phyloP scores from a whole-genome alignment of 2,329 filamentous ascomycete species.

The Stromatinia cepivora region DNA sequence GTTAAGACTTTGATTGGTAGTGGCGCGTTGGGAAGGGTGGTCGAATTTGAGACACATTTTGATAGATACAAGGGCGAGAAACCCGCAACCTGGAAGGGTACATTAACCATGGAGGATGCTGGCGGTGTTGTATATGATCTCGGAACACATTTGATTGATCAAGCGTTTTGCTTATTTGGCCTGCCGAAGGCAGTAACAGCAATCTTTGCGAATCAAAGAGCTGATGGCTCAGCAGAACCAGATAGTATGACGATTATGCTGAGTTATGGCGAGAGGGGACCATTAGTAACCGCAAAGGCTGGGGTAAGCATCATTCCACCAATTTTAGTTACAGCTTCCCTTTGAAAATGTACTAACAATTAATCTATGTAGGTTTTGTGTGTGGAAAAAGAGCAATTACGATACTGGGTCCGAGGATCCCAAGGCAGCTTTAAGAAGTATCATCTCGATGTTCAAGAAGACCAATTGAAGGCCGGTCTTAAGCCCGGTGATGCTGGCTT shows the following conservation, averaged over 20 bases:
- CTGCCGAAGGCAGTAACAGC: slow-evolving; percentile 66
- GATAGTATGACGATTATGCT: slow-evolving; percentile 65
- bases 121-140: slow-evolving; percentile 72
- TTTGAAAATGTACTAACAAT: not conserved
- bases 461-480: slow-evolving; percentile 65
- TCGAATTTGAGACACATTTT: slow-evolving; percentile 79
- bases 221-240: slow-evolving; percentile 50
- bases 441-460: slow-evolving; percentile 72
- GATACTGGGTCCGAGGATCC: slow-evolving; percentile 76
- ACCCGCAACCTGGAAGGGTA: slow-evolving; percentile 66
- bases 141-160: slow-evolving; percentile 75
- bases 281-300: slow-evolving; percentile 69
- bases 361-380: slow-evolving; percentile 52
- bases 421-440: slow-evolving; percentile 75
- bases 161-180: slow-evolving; percentile 70
- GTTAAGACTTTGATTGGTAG: slow-evolving; percentile 61
- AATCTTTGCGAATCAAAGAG: slow-evolving; percentile 66
- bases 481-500: slow-evolving; percentile 63
- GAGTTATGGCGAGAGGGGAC: slow-evolving; percentile 58
- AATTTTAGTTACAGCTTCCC: not conserved
- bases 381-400: slow-evolving; percentile 66
- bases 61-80: slow-evolving; percentile 67
- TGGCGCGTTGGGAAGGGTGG: slow-evolving; percentile 65
- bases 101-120: slow-evolving; percentile 58
- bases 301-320: slow-evolving; percentile 42